Conservation (phyloP, 2,329 filamentous ascomycete genomes). For the Macrophomina pseudophaseolina region DNA sequence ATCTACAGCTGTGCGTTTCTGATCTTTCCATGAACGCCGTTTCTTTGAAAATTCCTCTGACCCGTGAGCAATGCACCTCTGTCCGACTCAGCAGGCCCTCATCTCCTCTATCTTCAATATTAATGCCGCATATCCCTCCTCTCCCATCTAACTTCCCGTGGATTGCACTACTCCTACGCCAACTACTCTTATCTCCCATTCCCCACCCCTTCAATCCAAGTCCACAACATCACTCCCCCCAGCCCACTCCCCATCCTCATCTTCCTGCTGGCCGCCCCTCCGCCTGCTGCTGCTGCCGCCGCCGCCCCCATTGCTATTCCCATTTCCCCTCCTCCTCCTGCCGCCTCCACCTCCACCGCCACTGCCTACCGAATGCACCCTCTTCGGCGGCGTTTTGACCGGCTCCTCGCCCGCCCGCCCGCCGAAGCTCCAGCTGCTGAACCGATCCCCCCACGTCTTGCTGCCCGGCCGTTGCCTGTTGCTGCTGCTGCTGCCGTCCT, state of each 20-base stretch:
- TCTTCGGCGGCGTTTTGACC: conserved; percentile 27
- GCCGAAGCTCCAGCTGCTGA: conserved; percentile 24
- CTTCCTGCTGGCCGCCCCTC: too few relatives aligned
- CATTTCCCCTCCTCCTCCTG: background rate
- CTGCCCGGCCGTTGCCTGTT: background rate
- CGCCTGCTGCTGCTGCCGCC: background rate
- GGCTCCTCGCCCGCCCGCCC: conserved; percentile 13
- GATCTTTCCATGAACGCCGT: too few relatives aligned
- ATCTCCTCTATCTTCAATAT: too few relatives aligned
- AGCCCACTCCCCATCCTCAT: too few relatives aligned
- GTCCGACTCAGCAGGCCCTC: too few relatives aligned
- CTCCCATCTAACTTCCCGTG: too few relatives aligned
- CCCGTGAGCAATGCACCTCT: too few relatives aligned
- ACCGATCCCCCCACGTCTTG: conserved; percentile 25
- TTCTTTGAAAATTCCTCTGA: too few relatives aligned
- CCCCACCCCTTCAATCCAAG: background rate
- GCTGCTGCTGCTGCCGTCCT: background rate
- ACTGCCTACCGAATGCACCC: background rate
- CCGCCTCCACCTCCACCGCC: background rate
- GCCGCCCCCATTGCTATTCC: background rate
- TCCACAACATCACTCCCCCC: background rate
- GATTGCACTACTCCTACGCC: too few relatives aligned
- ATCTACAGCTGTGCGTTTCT: too few relatives aligned
- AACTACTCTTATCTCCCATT: background rate
- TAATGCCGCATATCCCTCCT: too few relatives aligned